A percentile compares a stretch with the other conserved stretches of the same genome.
phyloP scores from a whole-genome alignment of 192 early-diverging fungal species.

The Umbelopsis sp. region DNA sequence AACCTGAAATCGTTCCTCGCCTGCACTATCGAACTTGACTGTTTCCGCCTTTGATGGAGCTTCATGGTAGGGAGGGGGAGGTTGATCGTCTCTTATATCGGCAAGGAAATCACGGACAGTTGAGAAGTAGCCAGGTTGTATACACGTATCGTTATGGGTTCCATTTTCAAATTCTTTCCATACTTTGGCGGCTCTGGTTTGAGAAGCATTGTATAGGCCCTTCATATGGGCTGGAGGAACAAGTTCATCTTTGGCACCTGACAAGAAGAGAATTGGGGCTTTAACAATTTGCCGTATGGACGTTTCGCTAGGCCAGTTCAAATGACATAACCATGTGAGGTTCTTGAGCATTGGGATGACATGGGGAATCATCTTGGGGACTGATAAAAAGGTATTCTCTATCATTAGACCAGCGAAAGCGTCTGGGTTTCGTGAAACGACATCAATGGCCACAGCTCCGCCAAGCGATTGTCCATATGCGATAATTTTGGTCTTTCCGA shows the following conservation, averaged over 20 bases:
- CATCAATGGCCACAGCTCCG: conserved; percentile 90
- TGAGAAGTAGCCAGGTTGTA: conserved; percentile 85
- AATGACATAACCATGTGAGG: conserved; percentile 77
- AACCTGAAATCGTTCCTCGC: conserved; percentile 20
- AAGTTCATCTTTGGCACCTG: conserved; percentile 84
- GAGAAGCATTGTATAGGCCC: conserved; percentile 62
- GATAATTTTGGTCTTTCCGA: conserved; percentile 78
- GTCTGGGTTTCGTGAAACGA: conserved; percentile 74
- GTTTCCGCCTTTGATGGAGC: not conserved
- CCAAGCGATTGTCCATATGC: conserved; percentile 95
- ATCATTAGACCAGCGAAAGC: conserved; percentile 80
- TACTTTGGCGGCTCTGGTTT: conserved; percentile 37
- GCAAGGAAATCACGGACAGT: conserved; percentile 58
- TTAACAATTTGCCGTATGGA: conserved; percentile 64
- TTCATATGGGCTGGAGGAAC: conserved; percentile 87
- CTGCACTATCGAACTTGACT: not conserved
- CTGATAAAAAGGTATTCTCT: conserved; percentile 91
- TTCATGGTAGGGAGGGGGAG: not conserved
- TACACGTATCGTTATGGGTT: conserved; percentile 87
- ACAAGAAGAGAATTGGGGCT: conserved; percentile 80
- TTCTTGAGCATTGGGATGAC: conserved; percentile 74
- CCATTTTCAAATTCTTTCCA: conserved; percentile 76
- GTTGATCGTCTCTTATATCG: conserved; percentile 14
- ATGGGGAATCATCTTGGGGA: conserved; percentile 85
- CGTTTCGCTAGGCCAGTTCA: conserved; percentile 83